Evolutionary conservation across 805 yeast genomes (phyloP), one percentile per base, ranked within the genome.

Genomic region (Pichia manshurica): DNA sequence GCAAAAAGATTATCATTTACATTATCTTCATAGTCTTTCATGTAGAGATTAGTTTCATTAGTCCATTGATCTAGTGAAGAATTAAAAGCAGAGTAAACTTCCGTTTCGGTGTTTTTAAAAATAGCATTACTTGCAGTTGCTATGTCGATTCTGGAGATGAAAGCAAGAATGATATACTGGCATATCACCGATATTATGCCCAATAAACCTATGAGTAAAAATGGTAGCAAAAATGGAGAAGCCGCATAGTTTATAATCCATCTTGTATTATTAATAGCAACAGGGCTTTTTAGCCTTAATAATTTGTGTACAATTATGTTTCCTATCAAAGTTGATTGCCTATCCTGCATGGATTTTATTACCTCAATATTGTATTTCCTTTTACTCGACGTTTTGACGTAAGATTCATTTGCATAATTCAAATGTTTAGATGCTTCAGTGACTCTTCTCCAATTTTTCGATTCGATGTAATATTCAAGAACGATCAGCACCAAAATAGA

Each of bases 1-100:
- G 86, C 85, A 51, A 90, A 78, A 15, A 88, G 53, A 33, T 81
- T 76, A 3, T 72, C 66, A 62, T 93, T 93, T 29, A 89, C 64
- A 3, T 61, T 60, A 1, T 53, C 52, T 58, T 85, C 81, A 36
- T 81, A 74, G 0, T 52, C 44, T 5, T 62, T 54, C 7, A 90
- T 66, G 48, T 77, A 78, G 0, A 45, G 48, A 57, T 88, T 88
- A 0, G 89, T 79, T 13, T 71, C 66, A 32, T 64, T 61, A 0
- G 77, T 64, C 91, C 91, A 84, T 3, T 54, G 49, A 20, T 52
- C 39, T 29, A 77, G 46, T 5, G 74, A 70, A 1, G 54, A 52
- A 33, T 63, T 58, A 4, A 77, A 42, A 19, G 45, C 21, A 13
- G 35, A 6, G n/a, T 45, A 43, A 15, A 53, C 47, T 25, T 50